Evolutionary conservation across 805 yeast species (phyloP).

Genomic region (Saccharomycopsis lassenensis): DNA sequence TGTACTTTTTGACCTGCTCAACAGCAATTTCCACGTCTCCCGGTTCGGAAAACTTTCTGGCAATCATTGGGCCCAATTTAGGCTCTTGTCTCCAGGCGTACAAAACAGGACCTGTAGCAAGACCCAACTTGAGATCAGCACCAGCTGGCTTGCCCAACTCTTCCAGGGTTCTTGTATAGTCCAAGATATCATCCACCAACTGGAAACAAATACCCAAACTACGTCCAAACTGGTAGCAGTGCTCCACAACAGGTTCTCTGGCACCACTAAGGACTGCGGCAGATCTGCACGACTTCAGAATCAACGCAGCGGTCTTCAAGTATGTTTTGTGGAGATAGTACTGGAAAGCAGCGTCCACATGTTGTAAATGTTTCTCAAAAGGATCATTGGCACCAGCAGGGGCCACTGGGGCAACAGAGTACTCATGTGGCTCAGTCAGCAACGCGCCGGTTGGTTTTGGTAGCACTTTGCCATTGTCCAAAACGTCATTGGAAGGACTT

Average conservation of each 20-base stretch:
- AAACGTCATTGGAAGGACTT: slow-evolving; percentile 34
- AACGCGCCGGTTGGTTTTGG: slow-evolving; percentile 56
- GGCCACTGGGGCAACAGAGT: slow-evolving; percentile 29
- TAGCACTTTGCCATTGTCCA: slow-evolving; percentile 34
- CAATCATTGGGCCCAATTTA: slow-evolving; percentile 71
- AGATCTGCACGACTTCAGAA: slow-evolving; percentile 88
- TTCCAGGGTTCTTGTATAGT: slow-evolving; percentile 79
- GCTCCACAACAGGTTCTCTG: slow-evolving; percentile 60
- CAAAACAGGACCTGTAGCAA: slow-evolving; percentile 94
- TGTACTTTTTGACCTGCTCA: slow-evolving; percentile 52
- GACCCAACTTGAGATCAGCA: slow-evolving; percentile 85
- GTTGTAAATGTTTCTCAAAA: slow-evolving; percentile 43
- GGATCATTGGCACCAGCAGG: slow-evolving; percentile 10
- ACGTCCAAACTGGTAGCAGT: slow-evolving; percentile 84
- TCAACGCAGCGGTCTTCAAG: slow-evolving; percentile 85
- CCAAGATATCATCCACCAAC: slow-evolving; percentile 91
- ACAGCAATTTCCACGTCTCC: slow-evolving; percentile 86
- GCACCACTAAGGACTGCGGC: slow-evolving; percentile 91
- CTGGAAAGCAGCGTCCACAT: slow-evolving; percentile 85
- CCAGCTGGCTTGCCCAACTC: slow-evolving; percentile 92
- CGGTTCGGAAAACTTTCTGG: slow-evolving; percentile 65
- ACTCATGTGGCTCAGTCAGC: slow-evolving; percentile 50
- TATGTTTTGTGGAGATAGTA: slow-evolving; percentile 93
- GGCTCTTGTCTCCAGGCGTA: slow-evolving; percentile 91
- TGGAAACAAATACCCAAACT: slow-evolving; percentile 94